Evolutionary conservation across 2,329 filamentous ascomycete species (phyloP).

Genomic region (Aquanectria penicillioides): DNA sequence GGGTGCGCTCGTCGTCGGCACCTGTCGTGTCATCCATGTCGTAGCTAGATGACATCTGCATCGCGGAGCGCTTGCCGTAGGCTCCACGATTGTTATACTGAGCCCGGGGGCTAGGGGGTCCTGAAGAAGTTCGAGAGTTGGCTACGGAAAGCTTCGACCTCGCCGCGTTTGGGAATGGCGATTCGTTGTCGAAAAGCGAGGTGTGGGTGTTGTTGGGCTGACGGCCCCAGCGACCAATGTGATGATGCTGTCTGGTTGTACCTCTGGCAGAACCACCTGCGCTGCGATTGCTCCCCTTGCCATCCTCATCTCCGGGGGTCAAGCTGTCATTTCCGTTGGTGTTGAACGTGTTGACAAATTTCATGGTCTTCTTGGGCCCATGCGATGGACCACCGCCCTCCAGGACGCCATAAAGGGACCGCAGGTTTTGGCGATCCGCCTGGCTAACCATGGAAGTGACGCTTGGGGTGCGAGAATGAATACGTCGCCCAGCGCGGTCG

Average conservation of each 20-base stretch:
- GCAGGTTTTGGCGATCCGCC: constrained; percentile 66
- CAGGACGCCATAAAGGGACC: constrained; percentile 74
- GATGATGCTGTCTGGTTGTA: constrained; percentile 79
- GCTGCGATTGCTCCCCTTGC: constrained; percentile 70
- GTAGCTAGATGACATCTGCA: constrained; percentile 72
- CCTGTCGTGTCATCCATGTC: constrained; percentile 83
- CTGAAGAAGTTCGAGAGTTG: constrained; percentile 68
- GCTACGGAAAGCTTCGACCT: constrained; percentile 69
- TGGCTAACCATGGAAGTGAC: constrained; percentile 85
- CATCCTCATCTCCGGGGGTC: constrained; percentile 72
- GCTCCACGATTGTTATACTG: constrained; percentile 50
- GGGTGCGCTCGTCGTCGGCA: constrained; percentile 89
- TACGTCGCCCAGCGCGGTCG: constrained; percentile 72
- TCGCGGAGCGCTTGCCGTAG: constrained; percentile 60
- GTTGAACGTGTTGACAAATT: constrained; percentile 86
- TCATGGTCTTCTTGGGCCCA: constrained; percentile 86
- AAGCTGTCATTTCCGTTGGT: constrained; percentile 63
- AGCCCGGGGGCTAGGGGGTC: constrained; percentile 76
- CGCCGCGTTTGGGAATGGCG: constrained; percentile 77
- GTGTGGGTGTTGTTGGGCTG: constrained; percentile 72
- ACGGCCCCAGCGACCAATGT: constrained; percentile 78
- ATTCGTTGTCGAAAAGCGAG: constrained; percentile 80
- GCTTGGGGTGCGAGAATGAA: constrained; percentile 94
- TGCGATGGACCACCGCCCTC: constrained; percentile 62
- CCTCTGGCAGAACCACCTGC: constrained; percentile 71